Percentiles rank a stretch among this genome's conserved stretches.
Conservation (phyloP, 2,329 filamentous ascomycete species). For the Whalleya microplaca region DNA sequence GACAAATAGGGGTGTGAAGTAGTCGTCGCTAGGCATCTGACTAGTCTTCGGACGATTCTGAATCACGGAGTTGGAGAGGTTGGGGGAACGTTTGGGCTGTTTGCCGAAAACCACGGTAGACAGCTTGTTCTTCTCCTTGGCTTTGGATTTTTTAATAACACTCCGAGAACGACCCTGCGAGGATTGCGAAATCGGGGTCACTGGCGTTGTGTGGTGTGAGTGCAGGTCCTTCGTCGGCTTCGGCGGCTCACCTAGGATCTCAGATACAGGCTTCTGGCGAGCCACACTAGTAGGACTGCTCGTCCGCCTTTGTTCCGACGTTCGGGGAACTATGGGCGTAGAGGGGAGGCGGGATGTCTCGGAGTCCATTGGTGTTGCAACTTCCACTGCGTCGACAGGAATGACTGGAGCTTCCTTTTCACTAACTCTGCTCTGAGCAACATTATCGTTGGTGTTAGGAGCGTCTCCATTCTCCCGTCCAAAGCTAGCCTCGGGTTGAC, state of each 20-base stretch:
- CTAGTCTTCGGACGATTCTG: constrained; percentile 45
- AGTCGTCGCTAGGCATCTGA: constrained; percentile 60
- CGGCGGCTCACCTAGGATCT: constrained; percentile 34
- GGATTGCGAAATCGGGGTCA: constrained; percentile 37
- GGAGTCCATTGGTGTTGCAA: constrained; percentile 1
- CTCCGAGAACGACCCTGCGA: constrained; percentile 34
- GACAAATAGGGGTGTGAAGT: constrained; percentile 66
- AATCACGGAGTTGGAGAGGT: constrained; percentile 47
- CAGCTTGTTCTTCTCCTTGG: constrained; percentile 66
- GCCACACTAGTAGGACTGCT: constrained; percentile 33
- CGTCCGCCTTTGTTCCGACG: constrained; percentile 24
- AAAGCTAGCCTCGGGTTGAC: neutral
- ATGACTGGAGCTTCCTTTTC: constrained; percentile 6
- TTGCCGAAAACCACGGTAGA: constrained; percentile 82
- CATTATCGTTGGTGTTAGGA: neutral
- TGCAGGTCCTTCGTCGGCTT: constrained; percentile 26
- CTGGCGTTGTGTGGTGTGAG: constrained; percentile 23
- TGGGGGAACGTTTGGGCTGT: constrained; percentile 54
- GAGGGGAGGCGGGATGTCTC: neutral
- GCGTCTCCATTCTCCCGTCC: neutral
- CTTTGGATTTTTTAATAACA: constrained; percentile 53
- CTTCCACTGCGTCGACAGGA: constrained; percentile 3
- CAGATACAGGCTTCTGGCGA: constrained; percentile 38
- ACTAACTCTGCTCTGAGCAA: neutral
- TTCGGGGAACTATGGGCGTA: constrained; percentile 1